These are phyloP conservation scores for Schoenoplectus tabernaemontani DNA, from an alignment of 202 grass and related monocot species.

Conservation along the genomic window DNA sequence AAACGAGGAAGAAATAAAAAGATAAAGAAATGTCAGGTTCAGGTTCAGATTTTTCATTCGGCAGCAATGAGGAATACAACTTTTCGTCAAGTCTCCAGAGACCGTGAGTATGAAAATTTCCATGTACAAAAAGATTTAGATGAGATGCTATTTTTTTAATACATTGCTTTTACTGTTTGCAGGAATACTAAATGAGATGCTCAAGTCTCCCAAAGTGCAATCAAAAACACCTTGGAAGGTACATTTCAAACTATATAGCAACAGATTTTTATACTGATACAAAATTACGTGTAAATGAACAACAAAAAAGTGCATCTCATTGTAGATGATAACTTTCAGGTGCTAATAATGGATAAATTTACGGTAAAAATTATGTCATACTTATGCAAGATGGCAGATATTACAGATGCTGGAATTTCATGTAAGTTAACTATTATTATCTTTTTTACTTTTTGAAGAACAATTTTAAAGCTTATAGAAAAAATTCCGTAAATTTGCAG, in stretches of 20 bases:
- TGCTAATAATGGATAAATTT: slow-evolving; percentile 99
- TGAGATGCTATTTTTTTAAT: not conserved
- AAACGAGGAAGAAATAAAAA: not conserved
- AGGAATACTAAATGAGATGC: slow-evolving; percentile 87
- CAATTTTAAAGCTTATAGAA: not conserved
- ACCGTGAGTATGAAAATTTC: slow-evolving; percentile 35
- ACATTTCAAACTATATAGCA: not conserved
- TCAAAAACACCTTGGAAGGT: slow-evolving; percentile 94
- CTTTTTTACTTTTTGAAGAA: not conserved
- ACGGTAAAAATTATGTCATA: slow-evolving; percentile 87
- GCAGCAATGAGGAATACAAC: slow-evolving; percentile 50
- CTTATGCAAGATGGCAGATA: slow-evolving; percentile 97
- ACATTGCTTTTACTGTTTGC: not conserved
- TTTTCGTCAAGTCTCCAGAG: slow-evolving; percentile 70
- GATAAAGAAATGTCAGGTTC: slow-evolving; percentile 45
- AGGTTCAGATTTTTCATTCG: slow-evolving; percentile 40
- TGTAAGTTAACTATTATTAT: slow-evolving; percentile 39
- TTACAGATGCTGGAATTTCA: slow-evolving; percentile 82
- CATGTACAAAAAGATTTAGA: not conserved
- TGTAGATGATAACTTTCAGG: slow-evolving; percentile 32
- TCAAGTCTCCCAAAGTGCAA: slow-evolving; percentile 64
- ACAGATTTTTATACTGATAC: not conserved
- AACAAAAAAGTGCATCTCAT: not conserved
- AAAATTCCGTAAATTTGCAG: slow-evolving; percentile 28
- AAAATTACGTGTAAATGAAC: not conserved